Evolutionary conservation across 257 asterid genomes (phyloP).

Genomic region (Forsythia suspensa): DNA sequence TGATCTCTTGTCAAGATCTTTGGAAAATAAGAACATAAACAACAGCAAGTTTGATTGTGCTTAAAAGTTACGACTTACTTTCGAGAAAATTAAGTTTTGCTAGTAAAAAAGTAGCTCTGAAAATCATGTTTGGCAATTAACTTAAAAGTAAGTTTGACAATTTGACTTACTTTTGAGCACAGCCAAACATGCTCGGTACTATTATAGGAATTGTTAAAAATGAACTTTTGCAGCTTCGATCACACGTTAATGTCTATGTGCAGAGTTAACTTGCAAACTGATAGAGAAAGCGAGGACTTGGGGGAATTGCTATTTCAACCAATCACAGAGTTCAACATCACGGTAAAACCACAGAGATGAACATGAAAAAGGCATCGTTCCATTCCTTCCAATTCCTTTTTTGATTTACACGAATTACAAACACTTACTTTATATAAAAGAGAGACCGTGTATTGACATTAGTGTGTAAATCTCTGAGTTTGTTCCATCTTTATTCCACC

Average conservation of each 20-base stretch:
- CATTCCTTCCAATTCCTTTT: background rate
- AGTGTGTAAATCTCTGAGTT: background rate
- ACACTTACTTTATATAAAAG: background rate
- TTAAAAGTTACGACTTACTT: background rate
- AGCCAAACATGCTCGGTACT: background rate
- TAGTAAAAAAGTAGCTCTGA: background rate
- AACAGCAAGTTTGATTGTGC: background rate
- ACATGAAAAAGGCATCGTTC: background rate
- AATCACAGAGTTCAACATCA: background rate
- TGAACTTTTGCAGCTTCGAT: background rate
- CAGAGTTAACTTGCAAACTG: background rate
- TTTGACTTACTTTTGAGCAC: background rate
- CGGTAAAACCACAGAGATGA: background rate
- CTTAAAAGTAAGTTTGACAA: background rate
- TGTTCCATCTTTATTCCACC: background rate
- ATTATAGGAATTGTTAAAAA: background rate
- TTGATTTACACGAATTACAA: background rate
- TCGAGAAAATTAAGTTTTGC: background rate
- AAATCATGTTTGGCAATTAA: background rate
- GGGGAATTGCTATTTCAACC: background rate
- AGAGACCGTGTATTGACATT: background rate
- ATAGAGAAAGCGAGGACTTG: background rate
- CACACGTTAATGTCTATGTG: background rate
- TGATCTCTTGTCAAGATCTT: background rate
- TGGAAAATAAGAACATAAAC: background rate